These are phyloP conservation scores for Fusarium setosum DNA, from an alignment of 2,329 filamentous ascomycete genomes.

Conservation along the genomic window DNA sequence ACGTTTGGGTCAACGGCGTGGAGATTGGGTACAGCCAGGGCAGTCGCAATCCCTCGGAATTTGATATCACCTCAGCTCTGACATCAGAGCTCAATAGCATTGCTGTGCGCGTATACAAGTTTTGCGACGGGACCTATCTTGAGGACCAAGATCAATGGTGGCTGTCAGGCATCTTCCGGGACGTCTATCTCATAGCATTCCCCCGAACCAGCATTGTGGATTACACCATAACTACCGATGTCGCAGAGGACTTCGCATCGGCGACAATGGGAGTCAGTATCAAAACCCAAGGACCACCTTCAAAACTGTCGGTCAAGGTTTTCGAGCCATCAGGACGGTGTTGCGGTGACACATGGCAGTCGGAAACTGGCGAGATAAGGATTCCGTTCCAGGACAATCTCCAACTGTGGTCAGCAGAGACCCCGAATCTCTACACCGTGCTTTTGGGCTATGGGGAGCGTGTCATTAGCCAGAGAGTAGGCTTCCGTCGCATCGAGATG, in stretches of 20 bases:
- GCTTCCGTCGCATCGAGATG: neutral
- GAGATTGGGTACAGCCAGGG: neutral
- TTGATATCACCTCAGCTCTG: neutral
- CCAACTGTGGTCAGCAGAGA: neutral
- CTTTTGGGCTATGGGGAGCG: neutral
- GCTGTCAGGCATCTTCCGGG: neutral
- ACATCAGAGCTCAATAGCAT: neutral
- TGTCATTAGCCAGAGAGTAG: neutral
- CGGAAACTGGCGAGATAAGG: no score
- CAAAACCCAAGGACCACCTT: no score
- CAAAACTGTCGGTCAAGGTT: no score
- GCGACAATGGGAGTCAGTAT: neutral
- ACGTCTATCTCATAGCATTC: neutral
- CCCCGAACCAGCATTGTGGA: neutral
- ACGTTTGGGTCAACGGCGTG: neutral
- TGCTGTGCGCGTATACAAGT: neutral
- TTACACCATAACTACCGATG: neutral
- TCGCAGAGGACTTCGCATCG: neutral
- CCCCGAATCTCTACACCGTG: neutral
- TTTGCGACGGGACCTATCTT: neutral
- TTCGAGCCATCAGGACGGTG: no score
- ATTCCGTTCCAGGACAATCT: no score
- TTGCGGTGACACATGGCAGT: no score
- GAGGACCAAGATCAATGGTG: slow-evolving; percentile 3
- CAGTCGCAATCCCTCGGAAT: neutral